Evolutionary conservation across 805 yeast species (phyloP).

Genomic region (Monosporozyma servazzii): DNA sequence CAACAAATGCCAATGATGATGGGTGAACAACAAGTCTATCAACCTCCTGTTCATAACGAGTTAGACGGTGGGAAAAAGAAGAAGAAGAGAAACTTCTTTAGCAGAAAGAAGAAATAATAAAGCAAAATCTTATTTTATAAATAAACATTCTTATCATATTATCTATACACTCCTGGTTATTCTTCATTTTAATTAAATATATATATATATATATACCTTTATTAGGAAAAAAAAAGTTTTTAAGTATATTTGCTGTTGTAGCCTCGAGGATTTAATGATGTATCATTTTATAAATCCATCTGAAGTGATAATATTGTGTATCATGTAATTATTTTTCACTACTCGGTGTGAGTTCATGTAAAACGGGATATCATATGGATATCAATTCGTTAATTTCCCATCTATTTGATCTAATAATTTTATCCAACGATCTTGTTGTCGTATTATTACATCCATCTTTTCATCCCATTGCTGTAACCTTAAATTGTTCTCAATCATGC

Average conservation of each 20-base stretch:
- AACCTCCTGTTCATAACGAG: conserved; percentile 40
- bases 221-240: too few species aligned
- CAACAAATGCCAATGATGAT: conserved; percentile 25
- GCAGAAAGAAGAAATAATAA: conserved; percentile 39
- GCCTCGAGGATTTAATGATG: too few species aligned
- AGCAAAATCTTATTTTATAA: background rate
- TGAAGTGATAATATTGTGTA: too few species aligned
- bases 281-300: too few species aligned
- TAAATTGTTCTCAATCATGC: background rate
- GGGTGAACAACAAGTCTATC: conserved; percentile 50
- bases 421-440: background rate
- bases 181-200: too few species aligned
- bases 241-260: too few species aligned
- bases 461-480: background rate
- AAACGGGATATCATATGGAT: too few species aligned
- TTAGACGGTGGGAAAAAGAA: conserved; percentile 39
- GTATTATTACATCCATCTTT: background rate
- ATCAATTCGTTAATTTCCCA: background rate
- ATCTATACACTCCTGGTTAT: background rate
- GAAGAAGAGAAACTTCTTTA: conserved; percentile 74
- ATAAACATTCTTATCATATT: background rate
- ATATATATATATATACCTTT: too few species aligned
- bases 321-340: too few species aligned
- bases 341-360: too few species aligned
- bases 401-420: background rate